Conservation (phyloP, 2,329 filamentous ascomycete species). For the Colletotrichum simmondsii region DNA sequence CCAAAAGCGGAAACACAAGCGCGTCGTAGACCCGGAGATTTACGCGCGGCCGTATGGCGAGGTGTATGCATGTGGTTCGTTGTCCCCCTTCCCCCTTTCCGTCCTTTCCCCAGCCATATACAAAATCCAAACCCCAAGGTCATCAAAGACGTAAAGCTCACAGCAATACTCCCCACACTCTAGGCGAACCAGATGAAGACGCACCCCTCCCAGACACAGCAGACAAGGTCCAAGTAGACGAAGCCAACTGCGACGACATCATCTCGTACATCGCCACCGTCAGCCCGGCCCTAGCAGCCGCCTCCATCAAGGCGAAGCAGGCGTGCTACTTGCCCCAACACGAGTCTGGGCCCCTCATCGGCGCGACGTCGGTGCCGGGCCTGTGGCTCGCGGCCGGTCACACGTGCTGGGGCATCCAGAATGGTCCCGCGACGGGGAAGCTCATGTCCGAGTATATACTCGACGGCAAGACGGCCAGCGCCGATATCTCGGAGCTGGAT, state of each 20-base stretch:
- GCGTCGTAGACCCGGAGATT: conserved; percentile 86
- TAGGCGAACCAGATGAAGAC: conserved; percentile 79
- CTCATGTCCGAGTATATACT: conserved; percentile 83
- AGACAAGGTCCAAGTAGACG: conserved; percentile 81
- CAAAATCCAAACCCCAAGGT: too few species aligned
- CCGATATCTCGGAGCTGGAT: conserved; percentile 73
- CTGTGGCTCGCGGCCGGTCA: conserved; percentile 88
- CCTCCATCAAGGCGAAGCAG: conserved; percentile 80
- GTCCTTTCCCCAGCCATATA: not conserved
- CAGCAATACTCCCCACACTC: not conserved
- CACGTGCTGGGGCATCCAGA: conserved; percentile 98
- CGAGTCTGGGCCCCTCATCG: conserved; percentile 78
- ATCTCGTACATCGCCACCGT: conserved; percentile 79
- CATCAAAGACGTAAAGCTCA: not conserved
- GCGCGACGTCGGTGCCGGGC: conserved; percentile 77
- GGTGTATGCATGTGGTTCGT: conserved; percentile 87
- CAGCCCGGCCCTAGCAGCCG: conserved; percentile 72
- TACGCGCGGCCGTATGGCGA: conserved; percentile 91
- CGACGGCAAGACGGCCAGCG: conserved; percentile 76
- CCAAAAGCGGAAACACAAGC: conserved; percentile 64
- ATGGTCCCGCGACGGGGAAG: conserved; percentile 87
- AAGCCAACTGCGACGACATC: conserved; percentile 84
- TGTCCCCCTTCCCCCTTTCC: not conserved
- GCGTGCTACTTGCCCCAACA: conserved; percentile 94
- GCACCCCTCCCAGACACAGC: conserved; percentile 81